phyloP scores from a whole-genome alignment of 495 filamentous ascomycete species.

The Penicillium waksmanii region DNA sequence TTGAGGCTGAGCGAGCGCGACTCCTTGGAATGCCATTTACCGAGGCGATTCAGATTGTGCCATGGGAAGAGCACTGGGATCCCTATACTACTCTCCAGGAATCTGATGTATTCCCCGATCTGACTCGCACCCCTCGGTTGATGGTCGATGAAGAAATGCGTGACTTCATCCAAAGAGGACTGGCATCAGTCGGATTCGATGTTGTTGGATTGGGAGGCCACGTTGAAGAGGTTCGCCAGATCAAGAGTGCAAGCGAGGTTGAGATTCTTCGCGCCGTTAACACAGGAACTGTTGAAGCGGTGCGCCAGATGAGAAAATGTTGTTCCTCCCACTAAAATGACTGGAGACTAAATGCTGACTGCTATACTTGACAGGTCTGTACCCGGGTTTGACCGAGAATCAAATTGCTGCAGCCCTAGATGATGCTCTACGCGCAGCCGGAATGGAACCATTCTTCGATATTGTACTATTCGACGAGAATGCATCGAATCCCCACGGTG shows the following conservation, averaged over 20 bases:
- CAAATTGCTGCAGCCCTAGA: slow-evolving; percentile 54
- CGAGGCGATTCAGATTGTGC: slow-evolving; percentile 48
- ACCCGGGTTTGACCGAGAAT: slow-evolving; percentile 53
- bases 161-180: slow-evolving; percentile 57
- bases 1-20: slow-evolving; percentile 55
- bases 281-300: slow-evolving; percentile 58
- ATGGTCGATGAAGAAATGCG: slow-evolving; percentile 63
- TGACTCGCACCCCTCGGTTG: slow-evolving; percentile 33
- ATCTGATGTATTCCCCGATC: slow-evolving; percentile 31
- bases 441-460: slow-evolving; percentile 57
- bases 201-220: slow-evolving; percentile 47
- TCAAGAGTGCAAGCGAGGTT: slow-evolving; percentile 51
- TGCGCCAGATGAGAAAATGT: slow-evolving; percentile 57
- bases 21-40: slow-evolving; percentile 55
- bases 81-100: slow-evolving; percentile 51
- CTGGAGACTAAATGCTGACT: slow-evolving; percentile 1
- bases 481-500: slow-evolving; percentile 57
- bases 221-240: slow-evolving; percentile 55
- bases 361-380: slow-evolving; percentile 33
- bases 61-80: slow-evolving; percentile 62
- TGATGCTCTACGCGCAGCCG: slow-evolving; percentile 47
- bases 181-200: slow-evolving; percentile 50
- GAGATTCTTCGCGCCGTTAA: slow-evolving; percentile 59
- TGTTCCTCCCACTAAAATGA: neutral
- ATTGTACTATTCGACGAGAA: slow-evolving; percentile 62